A percentile compares a stretch with the other conserved stretches of the same genome.
Evolutionary conservation across 306 rosid species (phyloP).

Genomic region (Glycine tomentella): DNA sequence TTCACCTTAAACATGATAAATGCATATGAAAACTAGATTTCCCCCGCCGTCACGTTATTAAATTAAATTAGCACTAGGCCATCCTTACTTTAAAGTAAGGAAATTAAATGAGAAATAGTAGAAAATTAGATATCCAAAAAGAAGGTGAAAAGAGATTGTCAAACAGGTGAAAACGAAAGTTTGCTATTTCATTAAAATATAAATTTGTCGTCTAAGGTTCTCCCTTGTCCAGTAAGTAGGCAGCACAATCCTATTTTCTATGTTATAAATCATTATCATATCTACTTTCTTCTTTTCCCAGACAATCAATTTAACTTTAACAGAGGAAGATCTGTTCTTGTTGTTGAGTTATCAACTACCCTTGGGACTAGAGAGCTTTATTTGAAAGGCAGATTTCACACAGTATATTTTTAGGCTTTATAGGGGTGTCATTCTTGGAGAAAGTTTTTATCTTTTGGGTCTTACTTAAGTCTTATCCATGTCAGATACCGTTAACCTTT

Average conservation of each 20-base stretch:
- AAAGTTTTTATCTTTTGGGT: neutral
- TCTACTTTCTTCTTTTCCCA: slow-evolving; percentile 36
- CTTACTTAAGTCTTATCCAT: slow-evolving; percentile 16
- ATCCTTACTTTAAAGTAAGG: neutral
- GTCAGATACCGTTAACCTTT: slow-evolving; percentile 36
- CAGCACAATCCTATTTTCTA: slow-evolving; percentile 46
- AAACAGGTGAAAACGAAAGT: neutral
- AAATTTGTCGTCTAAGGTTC: slow-evolving; percentile 36
- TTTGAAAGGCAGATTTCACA: slow-evolving; percentile 22
- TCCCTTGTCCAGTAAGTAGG: slow-evolving; percentile 49
- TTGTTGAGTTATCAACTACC: slow-evolving; percentile 33
- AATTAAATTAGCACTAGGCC: neutral
- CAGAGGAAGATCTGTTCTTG: slow-evolving; percentile 26
- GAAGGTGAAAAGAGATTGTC: neutral
- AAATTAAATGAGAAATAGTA: neutral
- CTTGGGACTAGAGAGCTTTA: slow-evolving; percentile 25
- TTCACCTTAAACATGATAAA: neutral
- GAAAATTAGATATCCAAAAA: slow-evolving; percentile 14
- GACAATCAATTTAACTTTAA: slow-evolving; percentile 38
- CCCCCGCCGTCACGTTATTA: neutral
- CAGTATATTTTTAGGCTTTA: slow-evolving; percentile 21
- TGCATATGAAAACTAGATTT: neutral
- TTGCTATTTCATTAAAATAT: slow-evolving; percentile 7
- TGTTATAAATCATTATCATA: slow-evolving; percentile 39
- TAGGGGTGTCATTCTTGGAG: neutral